Evolutionary conservation across 176 grass and related monocot genomes (phyloP).

Genomic region (Guadua angustifolia): DNA sequence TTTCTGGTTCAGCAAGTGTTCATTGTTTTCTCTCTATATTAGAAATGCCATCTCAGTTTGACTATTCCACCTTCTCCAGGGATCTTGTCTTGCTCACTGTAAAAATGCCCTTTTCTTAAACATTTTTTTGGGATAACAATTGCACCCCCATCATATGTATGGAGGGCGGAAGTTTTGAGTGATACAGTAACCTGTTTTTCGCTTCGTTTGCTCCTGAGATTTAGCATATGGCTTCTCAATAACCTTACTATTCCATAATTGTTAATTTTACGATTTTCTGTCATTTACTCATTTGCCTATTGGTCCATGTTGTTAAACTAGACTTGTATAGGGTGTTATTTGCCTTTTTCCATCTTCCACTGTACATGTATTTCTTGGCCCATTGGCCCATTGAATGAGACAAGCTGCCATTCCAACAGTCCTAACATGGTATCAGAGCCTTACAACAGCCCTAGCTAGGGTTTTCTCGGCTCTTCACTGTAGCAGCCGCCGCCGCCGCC

Average conservation of each 20-base stretch:
- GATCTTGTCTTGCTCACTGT: not conserved
- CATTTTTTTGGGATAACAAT: not conserved
- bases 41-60: not conserved
- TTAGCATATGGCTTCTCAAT: slow-evolving; percentile 19
- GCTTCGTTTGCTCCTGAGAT: slow-evolving; percentile 4
- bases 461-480: too few species aligned
- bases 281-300: slow-evolving; percentile 19
- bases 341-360: too few species aligned
- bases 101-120: slow-evolving; percentile 1
- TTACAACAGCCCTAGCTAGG: too few species aligned
- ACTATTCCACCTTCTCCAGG: not conserved
- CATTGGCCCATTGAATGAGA: too few species aligned
- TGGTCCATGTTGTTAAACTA: not conserved
- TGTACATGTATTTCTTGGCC: too few species aligned
- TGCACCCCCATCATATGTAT: not conserved
- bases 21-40: not conserved
- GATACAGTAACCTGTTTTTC: not conserved
- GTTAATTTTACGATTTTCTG: slow-evolving; percentile 4
- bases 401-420: too few species aligned
- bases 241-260: not conserved
- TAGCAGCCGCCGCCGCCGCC: too few species aligned
- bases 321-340: too few species aligned
- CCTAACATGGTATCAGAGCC: too few species aligned
- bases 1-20: slow-evolving; percentile 7
- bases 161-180: not conserved